These are phyloP conservation scores for Periconia macrospinosa DNA, from an alignment of 2,329 filamentous ascomycete genomes.

Conservation along the genomic window DNA sequence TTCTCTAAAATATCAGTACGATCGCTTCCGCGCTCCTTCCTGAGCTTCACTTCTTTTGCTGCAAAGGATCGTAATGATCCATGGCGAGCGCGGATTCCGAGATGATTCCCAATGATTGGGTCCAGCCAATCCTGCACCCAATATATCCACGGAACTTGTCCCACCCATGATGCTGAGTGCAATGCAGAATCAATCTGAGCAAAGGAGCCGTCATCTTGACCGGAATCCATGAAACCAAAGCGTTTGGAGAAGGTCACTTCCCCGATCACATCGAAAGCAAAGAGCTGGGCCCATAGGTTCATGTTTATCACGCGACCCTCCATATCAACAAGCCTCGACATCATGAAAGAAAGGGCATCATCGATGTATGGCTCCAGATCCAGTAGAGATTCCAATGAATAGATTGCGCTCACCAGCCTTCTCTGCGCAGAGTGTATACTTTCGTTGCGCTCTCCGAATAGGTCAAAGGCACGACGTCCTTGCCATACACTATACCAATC, in stretches of 20 bases:
- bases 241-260: constrained; percentile 43
- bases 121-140: constrained; percentile 33
- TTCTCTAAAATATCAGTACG: no score
- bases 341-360: constrained; percentile 29
- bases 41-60: constrained; percentile 14
- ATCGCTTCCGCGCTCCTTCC: no score
- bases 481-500: constrained; percentile 38
- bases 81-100: constrained; percentile 36
- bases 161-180: constrained; percentile 41
- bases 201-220: constrained; percentile 39
- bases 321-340: constrained; percentile 10
- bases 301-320: constrained; percentile 24
- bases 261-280: constrained; percentile 46
- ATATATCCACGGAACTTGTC: constrained; percentile 41
- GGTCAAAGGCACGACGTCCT: constrained; percentile 36
- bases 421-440: constrained; percentile 1
- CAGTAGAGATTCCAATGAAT: background rate
- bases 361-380: constrained; percentile 38
- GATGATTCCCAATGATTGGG: constrained; percentile 40
- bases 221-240: constrained; percentile 42
- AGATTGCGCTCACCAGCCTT: background rate
- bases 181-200: constrained; percentile 3
- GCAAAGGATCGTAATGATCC: constrained; percentile 35
- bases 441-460: constrained; percentile 28
- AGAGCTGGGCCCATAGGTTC: constrained; percentile 36